Evolutionary conservation across 495 filamentous ascomycete genomes (phyloP), one percentile per base, ranked within the genome.

Genomic region (Tuber umbilicatum): DNA sequence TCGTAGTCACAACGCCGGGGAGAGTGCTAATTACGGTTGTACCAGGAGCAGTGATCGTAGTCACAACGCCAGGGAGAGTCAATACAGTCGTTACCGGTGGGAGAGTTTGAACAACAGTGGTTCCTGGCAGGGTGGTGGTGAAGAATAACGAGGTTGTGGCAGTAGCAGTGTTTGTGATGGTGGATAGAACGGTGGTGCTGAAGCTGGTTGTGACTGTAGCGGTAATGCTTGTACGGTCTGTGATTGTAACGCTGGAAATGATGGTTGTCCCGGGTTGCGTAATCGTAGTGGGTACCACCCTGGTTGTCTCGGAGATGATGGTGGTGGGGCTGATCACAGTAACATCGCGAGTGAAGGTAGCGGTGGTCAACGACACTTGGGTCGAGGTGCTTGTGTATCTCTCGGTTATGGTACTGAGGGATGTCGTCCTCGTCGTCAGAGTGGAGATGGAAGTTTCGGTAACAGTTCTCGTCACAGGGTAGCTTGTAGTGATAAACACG

Each of bases 71-170:
- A 41, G 74, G 78, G 19, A 80, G 72, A 27, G 79, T 80, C 21
- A 42, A 68, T 60, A 68, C 45, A 12, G 74, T 70, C 2, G 78
- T 80, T 55, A 70, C 35, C 5, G 71, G 40, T 6, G 79, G 79
- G 39, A 80, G 78, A 4, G 79, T 80, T 41, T 75, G 73, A 45
- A 78, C 69, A 31, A 81, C 40, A 16, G 79, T 80, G 47, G 79
- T 80, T 5, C 78, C 74, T 70, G 79, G 79, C 2, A 81, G 79
- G 3, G 78, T 80, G 3, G 74, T 74, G 31, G 78, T 80, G 50
- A 76, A 79, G 35, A 80, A 73, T 14, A 80, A 73, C 17, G 76
- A 77, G 14, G 76, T 73, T 40, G 55, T 47, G 21, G 73, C 37
- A 1, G 70, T 75, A n/a, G 70, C 73, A 21, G 73, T 75, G 37